Evolutionary conservation across 192 early-diverging fungal species (phyloP).

Genomic region (Coemansia guatemalensis): DNA sequence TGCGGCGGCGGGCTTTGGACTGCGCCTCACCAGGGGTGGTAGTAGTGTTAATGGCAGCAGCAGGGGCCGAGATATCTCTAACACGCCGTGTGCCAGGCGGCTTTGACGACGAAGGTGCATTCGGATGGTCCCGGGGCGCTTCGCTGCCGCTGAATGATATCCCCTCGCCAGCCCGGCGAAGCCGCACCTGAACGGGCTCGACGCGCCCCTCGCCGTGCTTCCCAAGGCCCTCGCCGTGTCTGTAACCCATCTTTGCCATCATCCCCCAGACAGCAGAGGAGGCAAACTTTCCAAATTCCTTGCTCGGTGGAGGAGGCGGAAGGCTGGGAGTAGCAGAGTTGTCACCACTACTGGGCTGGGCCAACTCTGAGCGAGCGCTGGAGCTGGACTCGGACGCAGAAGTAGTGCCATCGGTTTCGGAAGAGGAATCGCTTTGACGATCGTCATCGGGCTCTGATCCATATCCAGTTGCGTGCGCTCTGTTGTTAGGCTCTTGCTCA

Average conservation of each 20-base stretch:
- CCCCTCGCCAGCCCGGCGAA: conserved; percentile 78
- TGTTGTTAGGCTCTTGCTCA: no score
- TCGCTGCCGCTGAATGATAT: conserved; percentile 82
- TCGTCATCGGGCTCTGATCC: background rate
- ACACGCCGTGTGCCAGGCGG: background rate
- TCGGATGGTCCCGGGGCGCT: conserved; percentile 33
- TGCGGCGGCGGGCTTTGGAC: background rate
- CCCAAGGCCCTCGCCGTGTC: conserved; percentile 86
- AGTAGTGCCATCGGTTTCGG: conserved; percentile 14
- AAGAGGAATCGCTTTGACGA: background rate
- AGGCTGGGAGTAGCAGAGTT: background rate
- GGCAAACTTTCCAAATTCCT: conserved; percentile 86
- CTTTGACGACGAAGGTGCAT: background rate
- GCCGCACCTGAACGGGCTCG: conserved; percentile 86
- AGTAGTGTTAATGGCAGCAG: background rate
- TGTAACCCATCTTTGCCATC: conserved; percentile 91
- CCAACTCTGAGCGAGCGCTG: no score
- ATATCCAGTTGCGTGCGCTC: no score
- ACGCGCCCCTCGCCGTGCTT: conserved; percentile 81
- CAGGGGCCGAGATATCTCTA: no score
- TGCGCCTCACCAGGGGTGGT: background rate
- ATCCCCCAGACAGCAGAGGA: conserved; percentile 73
- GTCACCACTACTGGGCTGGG: background rate
- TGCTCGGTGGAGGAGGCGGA: conserved; percentile 6
- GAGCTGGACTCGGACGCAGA: background rate